Conservation (phyloP, 768 basidiomycete genomes). For the Lactarius evosmus region DNA sequence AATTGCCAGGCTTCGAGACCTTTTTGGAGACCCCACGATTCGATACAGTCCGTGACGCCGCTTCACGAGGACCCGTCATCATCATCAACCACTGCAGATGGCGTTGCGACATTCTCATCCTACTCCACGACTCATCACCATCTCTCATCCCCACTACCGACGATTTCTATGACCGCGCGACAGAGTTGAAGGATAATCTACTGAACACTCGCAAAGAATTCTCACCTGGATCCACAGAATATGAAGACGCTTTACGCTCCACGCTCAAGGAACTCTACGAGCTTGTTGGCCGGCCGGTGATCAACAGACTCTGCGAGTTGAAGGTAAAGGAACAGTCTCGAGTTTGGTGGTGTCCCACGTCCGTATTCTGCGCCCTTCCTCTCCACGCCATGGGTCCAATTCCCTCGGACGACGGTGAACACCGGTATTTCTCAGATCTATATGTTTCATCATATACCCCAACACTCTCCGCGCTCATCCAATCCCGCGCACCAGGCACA, state of each 20-base stretch:
- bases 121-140: background rate
- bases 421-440: background rate
- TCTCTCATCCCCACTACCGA: background rate
- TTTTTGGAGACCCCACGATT: background rate
- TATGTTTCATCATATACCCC: background rate
- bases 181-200: background rate
- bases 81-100: conserved; percentile 3
- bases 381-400: conserved; percentile 16
- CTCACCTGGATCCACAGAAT: background rate
- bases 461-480: conserved; percentile 13
- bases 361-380: conserved; percentile 10
- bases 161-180: background rate
- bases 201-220: background rate
- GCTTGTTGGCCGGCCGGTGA: background rate
- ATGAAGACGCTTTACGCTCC: background rate
- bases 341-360: background rate
- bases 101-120: conserved; percentile 13
- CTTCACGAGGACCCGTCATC: conserved; percentile 12
- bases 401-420: background rate
- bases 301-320: background rate
- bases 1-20: background rate
- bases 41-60: background rate
- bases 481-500: background rate
- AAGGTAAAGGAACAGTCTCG: background rate
- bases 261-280: background rate